Conservation (phyloP, 352 stramenopile genomes). For the Pythium phragmiticola region DNA sequence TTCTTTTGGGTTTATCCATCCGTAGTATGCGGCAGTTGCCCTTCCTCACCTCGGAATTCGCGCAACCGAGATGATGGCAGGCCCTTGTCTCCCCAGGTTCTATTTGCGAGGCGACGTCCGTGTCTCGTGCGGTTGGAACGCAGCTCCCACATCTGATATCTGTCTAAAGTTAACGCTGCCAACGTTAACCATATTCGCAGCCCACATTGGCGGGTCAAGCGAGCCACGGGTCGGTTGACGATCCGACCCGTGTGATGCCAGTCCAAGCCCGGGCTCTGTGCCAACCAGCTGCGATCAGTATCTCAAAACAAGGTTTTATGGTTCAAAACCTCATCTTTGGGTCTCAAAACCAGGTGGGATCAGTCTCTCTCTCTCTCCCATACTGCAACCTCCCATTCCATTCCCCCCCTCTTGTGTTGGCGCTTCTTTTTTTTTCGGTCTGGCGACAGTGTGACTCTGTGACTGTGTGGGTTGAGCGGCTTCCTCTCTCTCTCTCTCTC, state of each 20-base stretch:
- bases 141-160: not conserved
- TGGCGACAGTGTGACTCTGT: conserved; percentile 5
- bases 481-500: not conserved
- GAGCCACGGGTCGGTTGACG: not conserved
- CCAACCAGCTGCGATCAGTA: conserved; percentile 11
- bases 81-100: not conserved
- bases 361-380: conserved; percentile 14
- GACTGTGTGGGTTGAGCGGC: not conserved
- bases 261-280: conserved; percentile 9
- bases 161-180: too few relatives aligned
- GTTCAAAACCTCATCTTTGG: conserved; percentile 3
- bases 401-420: not conserved
- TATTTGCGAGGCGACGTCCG: conserved; percentile 1
- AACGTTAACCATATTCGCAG: too few relatives aligned
- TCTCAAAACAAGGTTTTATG: conserved; percentile 12
- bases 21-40: not conserved
- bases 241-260: conserved; percentile 11
- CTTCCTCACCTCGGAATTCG: not conserved
- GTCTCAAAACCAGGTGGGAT: conserved; percentile 9
- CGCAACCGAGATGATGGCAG: not conserved
- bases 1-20: not conserved
- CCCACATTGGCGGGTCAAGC: too few relatives aligned
- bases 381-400: conserved; percentile 12
- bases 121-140: conserved; percentile 1
- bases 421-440: conserved; percentile 21